Base-by-base conservation (phyloP, 2,329 filamentous ascomycete genomes). In the Drechslerella dactyloides region DNA sequence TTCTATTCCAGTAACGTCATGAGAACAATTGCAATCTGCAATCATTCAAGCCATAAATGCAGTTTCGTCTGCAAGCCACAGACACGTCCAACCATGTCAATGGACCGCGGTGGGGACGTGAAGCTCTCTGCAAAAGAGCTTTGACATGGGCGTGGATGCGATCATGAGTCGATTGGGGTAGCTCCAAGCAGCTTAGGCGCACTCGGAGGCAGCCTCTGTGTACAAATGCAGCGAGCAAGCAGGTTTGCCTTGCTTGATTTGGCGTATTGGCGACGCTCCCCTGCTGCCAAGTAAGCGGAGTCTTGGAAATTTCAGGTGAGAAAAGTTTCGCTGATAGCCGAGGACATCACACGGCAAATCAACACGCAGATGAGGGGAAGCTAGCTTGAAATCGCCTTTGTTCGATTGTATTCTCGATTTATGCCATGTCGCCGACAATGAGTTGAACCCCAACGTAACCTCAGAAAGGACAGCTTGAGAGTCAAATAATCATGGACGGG, bases 271-370 rank as follows among this genome's bases (percentile, higher is more conserved):
- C 27, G 42, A 59, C 53, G 53, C 58, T 23, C 7, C 50, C n/a
- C 15, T 40, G 23, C 58, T 30, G 46, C 40, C 33, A 23, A 33
- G 59, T 51, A 27, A 42, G 40, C 53, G 33, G 35, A 33, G 27
- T 33, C 27, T 30, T 58, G 33, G 11, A 19, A 13, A 23, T 33
- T 30, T 53, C 24, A 27, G 30, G 50, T 2, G 21, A 23, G n/a
- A 21, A 48, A n/a, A 48, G 50, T 58, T 62, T 70, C 48, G 58
- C 40, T 58, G 59, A 48, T 70, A 70, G 66, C 66, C 66, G 66
- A 70, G 59, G 33, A 42, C 53, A 58, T n/a, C n/a, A n/a, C n/a
- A 48, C 5, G 11, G 7, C 17, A 19, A 23, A 10, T 10, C 53
- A 37, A 53, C 53, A 62, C 52, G 56, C 42, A 17, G 48, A 56